Evolutionary conservation across 768 basidiomycete genomes (phyloP), one percentile per base, ranked within the genome.

Genomic region (Lyophyllum atratum): DNA sequence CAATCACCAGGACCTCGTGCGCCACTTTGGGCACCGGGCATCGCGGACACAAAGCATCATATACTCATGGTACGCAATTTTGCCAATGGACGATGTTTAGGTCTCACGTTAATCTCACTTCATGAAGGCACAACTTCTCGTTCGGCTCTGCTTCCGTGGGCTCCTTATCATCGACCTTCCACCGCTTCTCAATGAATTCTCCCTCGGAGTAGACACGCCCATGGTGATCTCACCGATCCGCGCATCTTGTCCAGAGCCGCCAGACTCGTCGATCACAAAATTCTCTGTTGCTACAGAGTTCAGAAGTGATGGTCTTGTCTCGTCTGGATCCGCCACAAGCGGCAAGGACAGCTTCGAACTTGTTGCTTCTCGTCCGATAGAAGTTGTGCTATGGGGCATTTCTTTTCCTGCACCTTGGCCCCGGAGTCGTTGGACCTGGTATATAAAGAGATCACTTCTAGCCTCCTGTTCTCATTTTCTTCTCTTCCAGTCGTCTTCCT

Each of bases 151-250:
- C n/a, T n/a, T n/a, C n/a, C n/a, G n/a, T n/a, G n/a, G n/a, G n/a
- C n/a, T n/a, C n/a, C 33, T 42, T 43, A 49, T 8, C 29, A 47
- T 6, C 37, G 17, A 10, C 19, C 24, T 50, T 53, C 24, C 22
- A n/a, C 39, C 19, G 22, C 34, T 31, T 54, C 48, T 22, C n/a
- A 42, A 52, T 55, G 37, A 29, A 45, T 54, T 37, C 31, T 44
- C 46, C 60, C 60, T 58, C 60, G 60, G 56, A 55, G 54, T 52
- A 52, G 39, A n/a, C 17, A 43, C 17, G 21, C 40, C 40, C 46
- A 34, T 56, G 28, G 50, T 60, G 52, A 55, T 60, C 43, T 42
- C 60, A 54, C 59, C 61, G 57, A 64, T 65, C 70, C 69, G 66
- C 68, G 68, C 67, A 70, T 67, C 63, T 62, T 53, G 55, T 31